These are phyloP conservation scores for Lactarius deliciosus DNA, from an alignment of 768 basidiomycete species.

Conservation along the genomic window DNA sequence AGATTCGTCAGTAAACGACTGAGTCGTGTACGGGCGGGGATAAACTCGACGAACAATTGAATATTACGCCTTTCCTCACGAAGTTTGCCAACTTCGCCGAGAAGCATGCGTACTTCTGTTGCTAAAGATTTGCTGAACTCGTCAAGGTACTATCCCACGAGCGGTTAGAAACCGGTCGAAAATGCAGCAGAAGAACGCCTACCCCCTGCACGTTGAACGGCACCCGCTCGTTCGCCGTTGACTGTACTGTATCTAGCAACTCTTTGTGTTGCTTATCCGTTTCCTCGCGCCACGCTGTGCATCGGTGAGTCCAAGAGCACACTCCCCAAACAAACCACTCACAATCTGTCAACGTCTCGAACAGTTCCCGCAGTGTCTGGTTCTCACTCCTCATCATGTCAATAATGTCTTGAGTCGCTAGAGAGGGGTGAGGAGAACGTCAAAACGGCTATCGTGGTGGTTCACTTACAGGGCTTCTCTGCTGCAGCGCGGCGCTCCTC, in stretches of 20 bases:
- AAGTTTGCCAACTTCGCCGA: conserved; percentile 80
- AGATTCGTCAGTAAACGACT: conserved; percentile 7
- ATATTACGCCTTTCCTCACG: conserved; percentile 75
- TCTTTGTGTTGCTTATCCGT: conserved; percentile 63
- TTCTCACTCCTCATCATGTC: conserved; percentile 61
- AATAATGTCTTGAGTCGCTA: conserved; percentile 61
- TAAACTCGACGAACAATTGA: conserved; percentile 61
- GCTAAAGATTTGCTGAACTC: conserved; percentile 86
- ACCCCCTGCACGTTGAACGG: conserved; percentile 85
- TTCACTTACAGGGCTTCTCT: conserved; percentile 52
- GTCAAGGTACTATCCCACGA: conserved; percentile 63
- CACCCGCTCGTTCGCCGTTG: conserved; percentile 73
- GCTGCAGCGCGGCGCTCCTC: conserved; percentile 54
- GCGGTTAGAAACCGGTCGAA: conserved; percentile 10
- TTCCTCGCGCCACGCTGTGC: conserved; percentile 66
- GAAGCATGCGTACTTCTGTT: conserved; percentile 77
- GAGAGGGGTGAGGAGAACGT: conserved; percentile 29
- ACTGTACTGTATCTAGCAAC: conserved; percentile 62
- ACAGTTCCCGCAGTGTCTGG: conserved; percentile 54
- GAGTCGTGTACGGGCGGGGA: background rate
- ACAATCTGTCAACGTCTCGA: conserved; percentile 58
- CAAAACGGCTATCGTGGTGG: conserved; percentile 1
- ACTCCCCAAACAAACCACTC: conserved; percentile 31
- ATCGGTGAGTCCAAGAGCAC: background rate
- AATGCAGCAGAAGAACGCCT: conserved; percentile 32